Conservation (phyloP, 306 rosid species). For the Trifolium fragiferum region DNA sequence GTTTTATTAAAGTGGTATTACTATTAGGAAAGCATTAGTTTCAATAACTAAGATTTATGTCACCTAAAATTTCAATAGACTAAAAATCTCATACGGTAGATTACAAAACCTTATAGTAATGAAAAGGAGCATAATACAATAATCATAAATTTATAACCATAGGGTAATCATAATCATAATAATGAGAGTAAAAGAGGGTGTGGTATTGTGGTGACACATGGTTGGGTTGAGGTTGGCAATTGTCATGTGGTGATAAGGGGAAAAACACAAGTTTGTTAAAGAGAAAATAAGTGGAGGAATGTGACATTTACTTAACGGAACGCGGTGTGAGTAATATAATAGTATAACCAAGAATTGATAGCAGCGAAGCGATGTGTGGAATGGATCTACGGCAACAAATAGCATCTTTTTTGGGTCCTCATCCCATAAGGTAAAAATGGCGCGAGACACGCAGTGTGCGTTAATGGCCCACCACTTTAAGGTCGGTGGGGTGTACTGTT, state of each 20-base stretch:
- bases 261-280: conserved; percentile 13
- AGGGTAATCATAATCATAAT: not conserved
- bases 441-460: conserved; percentile 53
- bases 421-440: conserved; percentile 34
- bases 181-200: conserved; percentile 7
- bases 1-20: not conserved
- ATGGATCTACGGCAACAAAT: conserved; percentile 27
- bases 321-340: conserved; percentile 13
- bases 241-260: conserved; percentile 40
- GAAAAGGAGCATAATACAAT: not conserved
- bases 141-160: not conserved
- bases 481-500: conserved; percentile 47
- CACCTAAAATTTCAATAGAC: not conserved
- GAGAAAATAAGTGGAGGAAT: conserved; percentile 25
- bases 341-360: not conserved
- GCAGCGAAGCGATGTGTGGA: conserved; percentile 31
- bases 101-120: not conserved
- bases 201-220: conserved; percentile 34
- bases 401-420: conserved; percentile 43
- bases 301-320: conserved; percentile 50
- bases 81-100: not conserved
- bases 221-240: conserved; percentile 26
- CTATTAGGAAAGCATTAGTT: not conserved
- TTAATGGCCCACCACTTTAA: conserved; percentile 48
- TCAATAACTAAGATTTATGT: conserved; percentile 5